These are phyloP conservation scores for Wickerhamiella brachini DNA, from an alignment of 805 yeast genomes.

Conservation along the genomic window DNA sequence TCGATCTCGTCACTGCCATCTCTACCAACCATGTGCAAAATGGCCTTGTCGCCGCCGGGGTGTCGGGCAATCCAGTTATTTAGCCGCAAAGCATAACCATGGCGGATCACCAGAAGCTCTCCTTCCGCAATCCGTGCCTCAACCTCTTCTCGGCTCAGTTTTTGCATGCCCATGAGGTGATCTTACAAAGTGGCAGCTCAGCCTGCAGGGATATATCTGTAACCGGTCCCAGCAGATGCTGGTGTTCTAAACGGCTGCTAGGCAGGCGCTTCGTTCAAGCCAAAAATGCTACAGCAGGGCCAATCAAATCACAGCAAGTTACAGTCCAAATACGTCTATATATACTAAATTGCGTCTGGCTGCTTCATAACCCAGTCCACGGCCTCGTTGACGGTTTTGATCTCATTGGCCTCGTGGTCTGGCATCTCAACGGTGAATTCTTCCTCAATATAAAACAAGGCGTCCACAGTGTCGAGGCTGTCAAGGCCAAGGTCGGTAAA, in stretches of 20 bases:
- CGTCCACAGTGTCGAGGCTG: conserved; percentile 88
- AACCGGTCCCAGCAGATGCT: no score
- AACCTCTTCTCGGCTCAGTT: conserved; percentile 33
- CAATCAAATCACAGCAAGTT: no score
- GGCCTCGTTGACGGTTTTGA: conserved; percentile 86
- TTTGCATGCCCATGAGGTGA: neutral
- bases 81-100: conserved; percentile 45
- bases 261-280: no score
- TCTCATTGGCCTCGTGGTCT: conserved; percentile 69
- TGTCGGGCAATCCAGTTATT: conserved; percentile 60
- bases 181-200: neutral
- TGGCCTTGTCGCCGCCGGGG: conserved; percentile 85
- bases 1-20: conserved; percentile 88
- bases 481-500: conserved; percentile 65
- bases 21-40: conserved; percentile 71
- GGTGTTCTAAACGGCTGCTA: no score
- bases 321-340: neutral
- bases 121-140: conserved; percentile 53
- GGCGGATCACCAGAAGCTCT: conserved; percentile 53
- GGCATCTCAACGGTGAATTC: conserved; percentile 39
- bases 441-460: conserved; percentile 89
- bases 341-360: conserved; percentile 25
- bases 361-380: conserved; percentile 63
- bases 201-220: no score
- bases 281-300: no score